Evolutionary conservation across 2,329 filamentous ascomycete genomes (phyloP), one percentile per base, ranked within the genome.

Genomic region (Reticulascus tulasneorum): DNA sequence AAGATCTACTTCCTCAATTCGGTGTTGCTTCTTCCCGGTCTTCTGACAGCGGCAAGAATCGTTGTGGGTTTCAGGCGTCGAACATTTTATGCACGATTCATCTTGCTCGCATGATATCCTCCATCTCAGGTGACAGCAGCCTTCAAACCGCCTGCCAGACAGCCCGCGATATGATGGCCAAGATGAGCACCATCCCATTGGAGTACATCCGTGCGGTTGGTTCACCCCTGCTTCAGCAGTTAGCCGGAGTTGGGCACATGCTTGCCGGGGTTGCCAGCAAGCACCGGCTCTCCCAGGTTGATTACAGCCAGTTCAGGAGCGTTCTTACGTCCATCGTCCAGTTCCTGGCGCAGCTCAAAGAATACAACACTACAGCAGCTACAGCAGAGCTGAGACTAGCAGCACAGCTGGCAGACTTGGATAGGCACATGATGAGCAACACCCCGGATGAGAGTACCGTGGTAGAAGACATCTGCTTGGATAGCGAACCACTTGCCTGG

Each of bases 71-170:
- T 16, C 35, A 38, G 17, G 35, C 35, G 9, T 33, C 35, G 7
- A 38, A 38, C 31, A 33, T 38, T 5, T 30, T 38, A 12, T 38
- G 29, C 35, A 38, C 35, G 4, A 33, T 38, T n/a, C 23, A 38
- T 12, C 35, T 38, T 2, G 35, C 35, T 1, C 30, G 35, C 10
- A 38, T 38, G 35, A 33, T 38, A 9, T 31, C 29, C 2, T 26
- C 28, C 6, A 3, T 34, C 3, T 33, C 22, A 2, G 16, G 23
- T 7, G 29, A 17, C 15, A 0, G 15, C 2, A 21, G 10, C 18
- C 17, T 38, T 7, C 15, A 22, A 9, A 20, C 29, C 17, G 35
- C 29, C 6, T 38, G 20, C 10, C 0, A 17, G 1, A 38, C 35
- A 5, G 35, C 35, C 18, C 16, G 31, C 5, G 12, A 34, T 4